These are phyloP conservation scores for Tilletia caries DNA, from an alignment of 1,284 basidiomycete species.

Conservation along the genomic window DNA sequence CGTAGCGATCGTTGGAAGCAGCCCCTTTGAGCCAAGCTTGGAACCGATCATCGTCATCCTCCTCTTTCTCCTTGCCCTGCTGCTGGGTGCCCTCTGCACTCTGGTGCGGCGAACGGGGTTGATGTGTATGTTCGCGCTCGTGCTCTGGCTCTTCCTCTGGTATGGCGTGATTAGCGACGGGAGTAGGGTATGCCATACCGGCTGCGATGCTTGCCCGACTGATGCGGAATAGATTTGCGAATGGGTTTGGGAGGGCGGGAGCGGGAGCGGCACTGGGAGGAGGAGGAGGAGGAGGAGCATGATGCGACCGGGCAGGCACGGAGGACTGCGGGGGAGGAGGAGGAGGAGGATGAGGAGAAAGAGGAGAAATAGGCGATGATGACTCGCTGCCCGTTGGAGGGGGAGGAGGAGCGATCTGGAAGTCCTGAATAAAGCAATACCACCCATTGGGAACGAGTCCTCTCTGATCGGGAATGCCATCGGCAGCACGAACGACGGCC, in stretches of 20 bases:
- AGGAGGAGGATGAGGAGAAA: conserved; percentile 20
- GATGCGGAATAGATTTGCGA: no score
- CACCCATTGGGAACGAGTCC: conserved; percentile 41
- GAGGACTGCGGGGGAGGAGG: no score
- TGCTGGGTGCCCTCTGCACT: neutral
- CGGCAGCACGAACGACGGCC: conserved; percentile 25
- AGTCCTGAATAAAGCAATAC: no score
- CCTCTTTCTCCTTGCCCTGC: neutral
- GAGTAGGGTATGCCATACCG: neutral
- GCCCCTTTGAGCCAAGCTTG: neutral
- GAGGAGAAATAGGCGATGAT: no score
- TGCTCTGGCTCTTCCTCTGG: neutral
- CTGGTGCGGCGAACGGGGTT: no score
- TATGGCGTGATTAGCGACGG: neutral
- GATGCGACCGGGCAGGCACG: no score
- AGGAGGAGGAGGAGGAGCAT: no score
- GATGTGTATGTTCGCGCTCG: no score
- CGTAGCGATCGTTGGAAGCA: neutral
- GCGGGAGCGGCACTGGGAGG: no score
- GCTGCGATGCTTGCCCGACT: neutral
- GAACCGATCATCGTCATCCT: neutral
- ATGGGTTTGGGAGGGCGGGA: no score
- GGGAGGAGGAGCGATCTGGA: no score
- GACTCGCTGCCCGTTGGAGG: no score
- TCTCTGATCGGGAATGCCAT: neutral